These are phyloP conservation scores for Telfairia occidentalis DNA, from an alignment of 331 rosid species.

Conservation along the genomic window DNA sequence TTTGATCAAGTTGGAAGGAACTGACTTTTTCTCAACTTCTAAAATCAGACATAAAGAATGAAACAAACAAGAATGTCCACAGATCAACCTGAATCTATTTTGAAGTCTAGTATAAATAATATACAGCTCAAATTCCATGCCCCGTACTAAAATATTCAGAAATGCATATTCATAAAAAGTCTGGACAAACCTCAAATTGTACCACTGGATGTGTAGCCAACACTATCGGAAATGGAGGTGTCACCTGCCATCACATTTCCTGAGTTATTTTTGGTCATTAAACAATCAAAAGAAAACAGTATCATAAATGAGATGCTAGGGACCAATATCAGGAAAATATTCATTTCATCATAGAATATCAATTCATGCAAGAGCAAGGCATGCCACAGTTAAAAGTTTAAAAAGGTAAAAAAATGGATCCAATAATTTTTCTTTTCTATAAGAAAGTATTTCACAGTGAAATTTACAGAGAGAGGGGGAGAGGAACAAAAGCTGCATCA, in stretches of 20 bases:
- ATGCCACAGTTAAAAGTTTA: not conserved
- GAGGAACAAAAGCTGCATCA: not conserved
- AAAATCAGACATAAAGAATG: not conserved
- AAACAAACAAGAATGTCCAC: not conserved
- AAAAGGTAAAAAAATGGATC: not conserved
- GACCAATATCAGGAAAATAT: not conserved
- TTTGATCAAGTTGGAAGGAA: not conserved
- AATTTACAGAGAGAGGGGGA: not conserved
- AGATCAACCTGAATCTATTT: not conserved
- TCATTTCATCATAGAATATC: not conserved
- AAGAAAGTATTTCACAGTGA: not conserved
- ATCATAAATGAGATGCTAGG: not conserved
- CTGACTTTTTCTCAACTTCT: not conserved
- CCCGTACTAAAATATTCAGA: not conserved
- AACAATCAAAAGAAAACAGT: conserved; percentile 4
- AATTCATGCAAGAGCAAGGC: not conserved
- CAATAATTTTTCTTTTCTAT: not conserved
- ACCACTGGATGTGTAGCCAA: conserved; percentile 66
- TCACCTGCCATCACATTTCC: conserved; percentile 51
- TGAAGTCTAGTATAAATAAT: not conserved
- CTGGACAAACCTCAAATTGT: conserved; percentile 66
- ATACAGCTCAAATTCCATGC: not conserved
- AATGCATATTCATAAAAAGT: not conserved
- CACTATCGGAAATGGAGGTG: conserved; percentile 70
- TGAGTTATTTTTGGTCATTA: conserved; percentile 18